Percentiles rank a stretch among this genome's conserved stretches.
phyloP scores from a whole-genome alignment of 2,329 filamentous ascomycete species.

The Spiromastix sp. region DNA sequence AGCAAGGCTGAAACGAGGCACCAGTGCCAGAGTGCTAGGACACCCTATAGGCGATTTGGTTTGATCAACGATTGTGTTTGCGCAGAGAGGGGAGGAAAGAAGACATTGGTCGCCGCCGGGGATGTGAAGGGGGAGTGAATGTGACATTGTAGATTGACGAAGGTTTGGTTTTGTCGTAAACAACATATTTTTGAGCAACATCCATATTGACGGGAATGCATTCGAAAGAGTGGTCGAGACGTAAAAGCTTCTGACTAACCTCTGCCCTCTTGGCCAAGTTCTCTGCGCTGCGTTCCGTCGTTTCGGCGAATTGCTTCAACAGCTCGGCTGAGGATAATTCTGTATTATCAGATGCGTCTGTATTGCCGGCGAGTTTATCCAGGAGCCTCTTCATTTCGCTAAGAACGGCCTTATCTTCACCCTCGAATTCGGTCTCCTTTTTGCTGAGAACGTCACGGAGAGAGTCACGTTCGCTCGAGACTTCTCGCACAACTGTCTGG shows the following conservation, averaged over 20 bases:
- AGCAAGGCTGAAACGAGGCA: constrained; percentile 10
- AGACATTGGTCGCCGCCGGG: neutral
- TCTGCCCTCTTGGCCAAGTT: constrained; percentile 32
- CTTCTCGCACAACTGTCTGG: constrained; percentile 26
- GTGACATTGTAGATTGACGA: neutral
- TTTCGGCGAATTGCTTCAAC: constrained; percentile 37
- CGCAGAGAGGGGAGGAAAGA: neutral
- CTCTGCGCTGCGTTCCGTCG: constrained; percentile 45
- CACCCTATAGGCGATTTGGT: constrained; percentile 7
- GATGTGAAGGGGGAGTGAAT: neutral
- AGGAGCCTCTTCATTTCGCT: constrained; percentile 32
- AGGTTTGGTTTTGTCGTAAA: too few relatives aligned
- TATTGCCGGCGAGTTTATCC: constrained; percentile 28
- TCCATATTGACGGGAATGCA: constrained; percentile 1
- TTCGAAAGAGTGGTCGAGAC: neutral
- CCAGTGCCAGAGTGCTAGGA: constrained; percentile 13
- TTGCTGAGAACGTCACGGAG: constrained; percentile 28
- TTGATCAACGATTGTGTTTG: constrained; percentile 11
- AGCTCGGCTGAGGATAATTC: constrained; percentile 30
- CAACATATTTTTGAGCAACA: too few relatives aligned
- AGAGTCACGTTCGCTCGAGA: constrained; percentile 29
- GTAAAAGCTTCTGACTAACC: constrained; percentile 21
- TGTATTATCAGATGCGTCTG: constrained; percentile 19
- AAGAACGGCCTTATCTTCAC: constrained; percentile 30
- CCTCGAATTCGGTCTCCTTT: constrained; percentile 28